Conservation (phyloP, 2,329 filamentous ascomycete species). For the Aspergillus hiratsukae region DNA sequence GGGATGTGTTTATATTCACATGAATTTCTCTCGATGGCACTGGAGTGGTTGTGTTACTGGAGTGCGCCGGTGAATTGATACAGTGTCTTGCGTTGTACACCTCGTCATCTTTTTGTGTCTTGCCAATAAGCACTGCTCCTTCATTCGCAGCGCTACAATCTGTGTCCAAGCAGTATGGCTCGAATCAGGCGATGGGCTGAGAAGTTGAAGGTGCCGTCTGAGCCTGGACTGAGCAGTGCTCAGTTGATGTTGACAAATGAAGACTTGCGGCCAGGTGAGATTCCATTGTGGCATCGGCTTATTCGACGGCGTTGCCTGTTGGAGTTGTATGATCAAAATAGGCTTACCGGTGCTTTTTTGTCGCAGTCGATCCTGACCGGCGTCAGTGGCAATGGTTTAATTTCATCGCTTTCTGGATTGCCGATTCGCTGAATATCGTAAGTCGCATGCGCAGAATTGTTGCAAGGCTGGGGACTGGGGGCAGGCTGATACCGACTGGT, state of each 20-base stretch:
- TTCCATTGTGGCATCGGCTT: conserved; percentile 4
- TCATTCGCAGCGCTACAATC: not conserved
- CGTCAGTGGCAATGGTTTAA: conserved; percentile 85
- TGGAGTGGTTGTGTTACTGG: not conserved
- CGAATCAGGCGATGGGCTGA: conserved; percentile 30
- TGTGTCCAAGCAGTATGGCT: conserved; percentile 17
- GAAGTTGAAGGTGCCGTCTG: conserved; percentile 68
- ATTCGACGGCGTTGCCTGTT: not conserved
- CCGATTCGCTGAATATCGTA: conserved; percentile 76
- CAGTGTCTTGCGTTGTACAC: not conserved
- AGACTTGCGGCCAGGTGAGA: conserved; percentile 63
- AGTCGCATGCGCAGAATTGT: conserved; percentile 12
- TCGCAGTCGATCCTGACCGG: conserved; percentile 68
- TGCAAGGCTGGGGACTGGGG: not conserved
- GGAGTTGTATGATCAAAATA: not conserved
- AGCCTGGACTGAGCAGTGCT: conserved; percentile 69
- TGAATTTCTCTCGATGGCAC: not conserved
- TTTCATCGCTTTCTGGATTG: conserved; percentile 83
- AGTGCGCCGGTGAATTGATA: not conserved
- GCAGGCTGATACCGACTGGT: conserved; percentile 1
- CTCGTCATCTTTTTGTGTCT: not conserved
- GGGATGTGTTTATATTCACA: not conserved
- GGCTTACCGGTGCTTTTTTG: not conserved
- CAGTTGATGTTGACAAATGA: conserved; percentile 86
- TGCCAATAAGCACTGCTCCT: not conserved